Conservation (phyloP, 2,329 filamentous ascomycete genomes). For the Geoglossum cookeanum region DNA sequence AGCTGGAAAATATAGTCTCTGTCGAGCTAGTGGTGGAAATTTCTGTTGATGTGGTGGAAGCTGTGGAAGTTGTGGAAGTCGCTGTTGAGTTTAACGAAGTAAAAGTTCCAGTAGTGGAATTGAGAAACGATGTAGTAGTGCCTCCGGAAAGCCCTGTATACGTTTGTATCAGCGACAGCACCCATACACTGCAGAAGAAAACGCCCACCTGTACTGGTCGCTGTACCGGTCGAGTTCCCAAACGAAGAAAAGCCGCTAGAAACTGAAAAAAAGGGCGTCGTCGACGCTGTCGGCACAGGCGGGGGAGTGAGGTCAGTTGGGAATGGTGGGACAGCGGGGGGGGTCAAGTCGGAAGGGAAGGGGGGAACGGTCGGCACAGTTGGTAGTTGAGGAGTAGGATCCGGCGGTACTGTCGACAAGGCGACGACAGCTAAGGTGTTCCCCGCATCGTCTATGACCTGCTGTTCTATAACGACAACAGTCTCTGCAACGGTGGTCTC, state of each 20-base stretch:
- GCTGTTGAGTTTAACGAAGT: neutral
- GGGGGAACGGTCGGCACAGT: slow-evolving; percentile 1
- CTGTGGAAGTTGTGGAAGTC: neutral
- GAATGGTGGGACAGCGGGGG: neutral
- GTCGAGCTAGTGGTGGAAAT: neutral
- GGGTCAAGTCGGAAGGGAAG: neutral
- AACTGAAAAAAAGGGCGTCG: neutral
- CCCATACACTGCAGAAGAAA: neutral
- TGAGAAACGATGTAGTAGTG: neutral
- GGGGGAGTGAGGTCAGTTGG: neutral
- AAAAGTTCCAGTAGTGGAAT: neutral
- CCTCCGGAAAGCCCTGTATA: neutral
- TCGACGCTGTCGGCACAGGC: neutral
- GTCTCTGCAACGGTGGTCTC: neutral
- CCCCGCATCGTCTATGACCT: neutral
- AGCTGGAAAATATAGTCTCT: neutral
- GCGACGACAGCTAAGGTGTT: neutral
- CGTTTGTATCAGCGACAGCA: neutral
- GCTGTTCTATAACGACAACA: neutral
- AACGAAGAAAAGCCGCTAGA: neutral
- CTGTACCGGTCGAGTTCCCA: neutral
- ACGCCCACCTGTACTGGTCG: neutral
- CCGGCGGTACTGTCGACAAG: neutral
- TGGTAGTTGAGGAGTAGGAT: neutral
- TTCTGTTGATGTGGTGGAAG: neutral